Conservation (phyloP, 202 grass and related monocot species). For the Digitaria exilis region DNA sequence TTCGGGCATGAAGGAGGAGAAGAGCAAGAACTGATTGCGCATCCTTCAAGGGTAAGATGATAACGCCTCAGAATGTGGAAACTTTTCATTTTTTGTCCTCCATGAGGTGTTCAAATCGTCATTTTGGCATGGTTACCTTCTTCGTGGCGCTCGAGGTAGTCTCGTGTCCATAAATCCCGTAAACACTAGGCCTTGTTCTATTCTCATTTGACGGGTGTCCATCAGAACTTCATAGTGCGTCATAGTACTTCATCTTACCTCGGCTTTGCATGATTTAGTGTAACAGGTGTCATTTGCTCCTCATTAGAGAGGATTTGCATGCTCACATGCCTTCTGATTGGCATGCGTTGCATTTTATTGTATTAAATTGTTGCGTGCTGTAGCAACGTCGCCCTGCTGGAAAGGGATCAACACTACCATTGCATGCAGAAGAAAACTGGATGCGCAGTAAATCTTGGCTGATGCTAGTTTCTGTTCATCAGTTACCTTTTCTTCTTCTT, state of each 20-base stretch:
- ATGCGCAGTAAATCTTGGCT: background rate
- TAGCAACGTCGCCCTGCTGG: slow-evolving; percentile 24
- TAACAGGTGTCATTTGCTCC: slow-evolving; percentile 55
- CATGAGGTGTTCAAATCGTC: slow-evolving; percentile 8
- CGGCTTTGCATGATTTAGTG: slow-evolving; percentile 40
- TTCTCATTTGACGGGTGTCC: slow-evolving; percentile 46
- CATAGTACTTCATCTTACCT: background rate
- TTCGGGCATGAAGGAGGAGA: slow-evolving; percentile 71
- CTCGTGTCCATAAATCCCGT: slow-evolving; percentile 40
- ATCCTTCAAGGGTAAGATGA: slow-evolving; percentile 37
- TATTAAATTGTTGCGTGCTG: slow-evolving; percentile 32
- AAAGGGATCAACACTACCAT: slow-evolving; percentile 12
- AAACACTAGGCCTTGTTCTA: slow-evolving; percentile 11
- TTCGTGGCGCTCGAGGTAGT: slow-evolving; percentile 45
- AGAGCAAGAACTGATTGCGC: slow-evolving; percentile 63
- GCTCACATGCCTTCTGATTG: slow-evolving; percentile 48
- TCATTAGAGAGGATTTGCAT: slow-evolving; percentile 5
- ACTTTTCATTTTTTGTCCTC: slow-evolving; percentile 17
- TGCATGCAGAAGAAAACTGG: background rate
- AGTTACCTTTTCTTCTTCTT: background rate
- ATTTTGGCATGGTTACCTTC: slow-evolving; percentile 24
- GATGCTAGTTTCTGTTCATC: slow-evolving; percentile 1
- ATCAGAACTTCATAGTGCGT: slow-evolving; percentile 36
- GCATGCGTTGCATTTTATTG: slow-evolving; percentile 42
- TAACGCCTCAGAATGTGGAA: slow-evolving; percentile 4